Evolutionary conservation across 2,329 filamentous ascomycete genomes (phyloP), one percentile per base, ranked within the genome.

Genomic region (Leptosphaerulina australis): DNA sequence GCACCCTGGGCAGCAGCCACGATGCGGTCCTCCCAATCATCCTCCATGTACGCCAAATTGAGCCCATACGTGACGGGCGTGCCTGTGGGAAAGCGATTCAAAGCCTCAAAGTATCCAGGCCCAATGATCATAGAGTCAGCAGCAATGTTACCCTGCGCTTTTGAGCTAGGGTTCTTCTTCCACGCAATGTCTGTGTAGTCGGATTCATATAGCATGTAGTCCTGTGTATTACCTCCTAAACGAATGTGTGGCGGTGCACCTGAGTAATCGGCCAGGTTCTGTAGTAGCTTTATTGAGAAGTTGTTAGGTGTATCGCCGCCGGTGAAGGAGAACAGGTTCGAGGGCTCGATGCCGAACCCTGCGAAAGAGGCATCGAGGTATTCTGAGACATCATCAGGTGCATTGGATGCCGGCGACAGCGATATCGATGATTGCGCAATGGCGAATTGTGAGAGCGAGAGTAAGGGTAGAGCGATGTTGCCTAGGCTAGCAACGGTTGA

Each of bases 341-440:
- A 79, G 20, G 79, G 75, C 67, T 81, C 79, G 54, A 81, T 80
- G 34, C 79, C 78, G 50, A 81, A 79, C 48, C 78, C 78, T 8
- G 76, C 78, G 57, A 76, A 80, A 1, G 76, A 76, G 7, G 74
- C 72, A 58, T 73, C 67, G 48, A 80, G 54, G 25, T 67, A 63
- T 26, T 66, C 59, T 5, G 70, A 75, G 26, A 71, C 64, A 29
- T 55, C 62, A 33, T 52, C 54, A 8, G 69, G 56, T 5, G 70
- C 65, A 17, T 55, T 65, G n/a, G 59, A 48, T 5, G 63, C 53
- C 20, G 68, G 62, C 14, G 68, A 65, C 28, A 74, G 46, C 33
- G 71, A 70, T 20, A 72, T 38, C 12, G 65, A 64, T 15, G 44
- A 56, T 52, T 71, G 68, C 29, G 70, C 68, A 50, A 62, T 39